A percentile compares a stretch with the other conserved stretches of the same genome.
Evolutionary conservation across 2,329 filamentous ascomycete genomes (phyloP).

Genomic region (Phialophora tarda): DNA sequence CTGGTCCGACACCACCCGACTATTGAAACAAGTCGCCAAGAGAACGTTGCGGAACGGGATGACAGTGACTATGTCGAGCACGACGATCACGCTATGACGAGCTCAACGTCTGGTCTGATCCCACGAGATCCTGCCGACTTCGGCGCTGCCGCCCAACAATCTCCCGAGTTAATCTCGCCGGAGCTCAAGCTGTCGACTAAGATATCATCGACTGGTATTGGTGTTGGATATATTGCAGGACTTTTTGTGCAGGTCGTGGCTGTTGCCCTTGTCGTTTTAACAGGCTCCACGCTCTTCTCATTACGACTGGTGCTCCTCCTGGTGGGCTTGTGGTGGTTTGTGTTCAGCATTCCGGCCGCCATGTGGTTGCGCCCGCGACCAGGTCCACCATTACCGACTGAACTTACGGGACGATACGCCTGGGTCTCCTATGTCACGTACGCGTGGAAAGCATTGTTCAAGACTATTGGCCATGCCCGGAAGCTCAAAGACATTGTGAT

Average conservation of each 20-base stretch:
- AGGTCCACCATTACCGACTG: constrained; percentile 73
- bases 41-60: constrained; percentile 16
- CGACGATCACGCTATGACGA: constrained; percentile 25
- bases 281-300: constrained; percentile 80
- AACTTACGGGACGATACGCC: constrained; percentile 48
- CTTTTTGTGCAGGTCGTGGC: constrained; percentile 81
- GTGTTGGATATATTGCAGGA: constrained; percentile 88
- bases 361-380: constrained; percentile 87
- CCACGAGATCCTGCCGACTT: constrained; percentile 42
- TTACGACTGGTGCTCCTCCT: constrained; percentile 85
- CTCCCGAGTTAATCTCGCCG: constrained; percentile 54
- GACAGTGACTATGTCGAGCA: constrained; percentile 23
- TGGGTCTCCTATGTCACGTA: constrained; percentile 77
- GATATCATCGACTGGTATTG: constrained; percentile 90
- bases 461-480: constrained; percentile 76
- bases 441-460: constrained; percentile 85
- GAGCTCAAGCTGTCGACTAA: constrained; percentile 84
- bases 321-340: constrained; percentile 89
- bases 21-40: constrained; percentile 40
- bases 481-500: constrained; percentile 78
- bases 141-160: constrained; percentile 22
- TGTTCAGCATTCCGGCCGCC: constrained; percentile 87
- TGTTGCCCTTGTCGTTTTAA: constrained; percentile 74
- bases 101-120: constrained; percentile 37
- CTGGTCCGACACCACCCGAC: constrained; percentile 83